These are phyloP conservation scores for Neodidymelliopsis sp. DNA, from an alignment of 2,329 filamentous ascomycete species.

Conservation along the genomic window DNA sequence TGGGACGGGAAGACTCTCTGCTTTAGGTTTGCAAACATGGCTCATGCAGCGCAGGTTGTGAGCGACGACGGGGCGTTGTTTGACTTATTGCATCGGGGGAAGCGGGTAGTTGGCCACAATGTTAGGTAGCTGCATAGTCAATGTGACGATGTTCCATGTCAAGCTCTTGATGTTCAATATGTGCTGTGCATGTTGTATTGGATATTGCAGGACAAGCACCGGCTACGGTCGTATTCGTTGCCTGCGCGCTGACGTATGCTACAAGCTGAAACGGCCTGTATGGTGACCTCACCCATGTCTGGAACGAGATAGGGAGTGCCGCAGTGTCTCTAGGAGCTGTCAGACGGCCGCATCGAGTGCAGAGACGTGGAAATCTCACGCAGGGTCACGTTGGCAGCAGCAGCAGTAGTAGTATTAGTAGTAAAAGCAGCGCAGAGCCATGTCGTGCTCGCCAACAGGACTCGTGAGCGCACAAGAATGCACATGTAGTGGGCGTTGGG, in stretches of 20 bases:
- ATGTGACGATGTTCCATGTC: conserved; percentile 15
- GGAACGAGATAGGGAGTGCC: conserved; percentile 12
- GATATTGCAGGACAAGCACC: background rate
- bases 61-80: conserved; percentile 33
- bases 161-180: too few relatives aligned
- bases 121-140: conserved; percentile 18
- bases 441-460: conserved; percentile 2
- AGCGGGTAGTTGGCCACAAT: conserved; percentile 21
- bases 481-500: conserved; percentile 10
- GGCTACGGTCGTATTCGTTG: background rate
- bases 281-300: conserved; percentile 18
- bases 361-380: too few relatives aligned
- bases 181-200: too few relatives aligned
- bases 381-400: too few relatives aligned
- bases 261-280: conserved; percentile 4
- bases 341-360: background rate
- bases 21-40: conserved; percentile 13
- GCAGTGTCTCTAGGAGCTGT: conserved; percentile 3
- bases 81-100: conserved; percentile 43
- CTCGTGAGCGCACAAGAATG: conserved; percentile 13
- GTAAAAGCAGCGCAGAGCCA: background rate
- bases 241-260: background rate
- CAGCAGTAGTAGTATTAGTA: too few relatives aligned
- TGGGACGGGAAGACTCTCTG: conserved; percentile 18
- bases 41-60: conserved; percentile 14